Evolutionary conservation across 331 rosid species (phyloP), one percentile per base, ranked within the genome.

Genomic region (Ulmus americana): DNA sequence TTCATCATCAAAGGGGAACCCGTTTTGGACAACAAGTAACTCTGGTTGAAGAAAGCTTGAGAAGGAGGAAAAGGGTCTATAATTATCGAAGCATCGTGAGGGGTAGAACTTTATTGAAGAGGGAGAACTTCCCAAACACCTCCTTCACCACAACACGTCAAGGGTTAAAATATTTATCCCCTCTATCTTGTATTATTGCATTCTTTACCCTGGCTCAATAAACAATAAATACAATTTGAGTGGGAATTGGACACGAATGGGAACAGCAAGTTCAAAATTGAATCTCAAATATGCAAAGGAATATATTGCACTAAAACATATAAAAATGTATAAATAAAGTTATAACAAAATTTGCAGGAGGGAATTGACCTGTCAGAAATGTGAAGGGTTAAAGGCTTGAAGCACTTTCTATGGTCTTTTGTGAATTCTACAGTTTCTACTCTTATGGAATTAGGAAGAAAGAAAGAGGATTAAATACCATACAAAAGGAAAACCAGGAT

Each of bases 31-130:
- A 80, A 75, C 64, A 91, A 88, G 66, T 52, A 81, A 70, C 76
- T 80, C n/a, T 91, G 86, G 78, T 91, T 91, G 72, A 91, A 91
- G 70, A 75, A 91, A 4, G 97, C 85, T 57, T 91, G 97, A 6
- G 97, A 87, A 4, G 96, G 96, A 1, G 97, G 97, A 54, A 91
- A 91, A 2, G 91, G 85, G 61, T 88, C 82, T 0, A 82, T 79
- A 52, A 85, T 76, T 2, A 88, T 55, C 7, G 95, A 79, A 0
- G 95, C 86, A 0, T 95, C 77, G 56, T 79, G 87, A 1, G 96
- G 95, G 46, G 96, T 82, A 2, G 95, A 91, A 59, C 1, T 20
- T 20, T 20, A 20, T 20, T 20, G 22, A 20, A 20, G 22, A 20
- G 22, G 22, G 22, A 20, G 22, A 20, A 20, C 22, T 20, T 20